phyloP scores from a whole-genome alignment of 192 early-diverging fungal genomes.

The Pilobolus umbonatus region DNA sequence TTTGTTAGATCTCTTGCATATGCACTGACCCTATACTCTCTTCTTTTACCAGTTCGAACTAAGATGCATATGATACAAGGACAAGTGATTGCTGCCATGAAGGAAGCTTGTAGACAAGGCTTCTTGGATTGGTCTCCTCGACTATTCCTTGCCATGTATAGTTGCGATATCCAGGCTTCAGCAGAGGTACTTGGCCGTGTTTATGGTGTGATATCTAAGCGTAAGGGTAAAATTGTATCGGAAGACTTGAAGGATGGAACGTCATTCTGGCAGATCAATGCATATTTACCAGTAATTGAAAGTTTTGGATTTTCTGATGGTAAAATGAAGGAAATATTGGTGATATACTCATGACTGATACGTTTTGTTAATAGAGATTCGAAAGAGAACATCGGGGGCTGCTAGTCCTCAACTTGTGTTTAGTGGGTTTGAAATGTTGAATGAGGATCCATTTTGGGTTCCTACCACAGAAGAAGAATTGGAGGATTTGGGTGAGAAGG shows the following conservation, averaged over 20 bases:
- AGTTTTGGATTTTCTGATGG: conserved; percentile 98
- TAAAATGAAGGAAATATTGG: conserved; percentile 23
- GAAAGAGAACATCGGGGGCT: conserved; percentile 92
- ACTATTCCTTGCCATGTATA: conserved; percentile 93
- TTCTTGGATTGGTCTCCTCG: conserved; percentile 95
- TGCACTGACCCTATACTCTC: not conserved
- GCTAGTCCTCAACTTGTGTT: conserved; percentile 96
- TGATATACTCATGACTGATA: not conserved
- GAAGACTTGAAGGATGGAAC: conserved; percentile 99
- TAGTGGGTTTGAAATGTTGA: conserved; percentile 87
- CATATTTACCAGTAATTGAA: conserved; percentile 90
- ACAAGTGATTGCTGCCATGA: conserved; percentile 83
- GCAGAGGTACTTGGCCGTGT: conserved; percentile 94
- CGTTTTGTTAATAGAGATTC: conserved; percentile 61
- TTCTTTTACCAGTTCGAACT: conserved; percentile 27
- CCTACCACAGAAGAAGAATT: conserved; percentile 96
- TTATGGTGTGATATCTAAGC: conserved; percentile 86
- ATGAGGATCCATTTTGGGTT: conserved; percentile 98
- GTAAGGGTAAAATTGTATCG: conserved; percentile 86
- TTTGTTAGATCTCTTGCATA: not conserved
- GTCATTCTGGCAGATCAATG: conserved; percentile 87
- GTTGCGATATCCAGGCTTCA: conserved; percentile 94
- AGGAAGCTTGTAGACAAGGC: conserved; percentile 74
- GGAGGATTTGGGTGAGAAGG: conserved; percentile 97
- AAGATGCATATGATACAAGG: conserved; percentile 57